Conservation (phyloP, 1,139 yeast species). For the Candida sp. region DNA sequence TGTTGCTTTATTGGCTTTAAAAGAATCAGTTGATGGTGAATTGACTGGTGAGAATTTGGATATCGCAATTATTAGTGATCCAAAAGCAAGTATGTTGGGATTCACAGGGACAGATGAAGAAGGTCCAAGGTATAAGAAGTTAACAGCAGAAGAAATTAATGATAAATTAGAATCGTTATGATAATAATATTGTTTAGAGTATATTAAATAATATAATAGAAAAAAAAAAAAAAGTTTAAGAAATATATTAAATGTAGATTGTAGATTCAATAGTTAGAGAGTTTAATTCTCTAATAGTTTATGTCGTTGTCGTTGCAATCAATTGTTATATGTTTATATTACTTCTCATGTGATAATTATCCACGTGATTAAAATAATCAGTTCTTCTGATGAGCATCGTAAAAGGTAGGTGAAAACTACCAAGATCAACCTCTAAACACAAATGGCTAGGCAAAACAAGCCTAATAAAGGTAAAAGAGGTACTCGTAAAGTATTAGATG, state of each 20-base stretch:
- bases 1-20: conserved; percentile 88
- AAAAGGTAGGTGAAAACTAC: background rate
- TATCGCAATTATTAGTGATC: conserved; percentile 82
- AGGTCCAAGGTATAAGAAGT: conserved; percentile 88
- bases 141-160: conserved; percentile 87
- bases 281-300: background rate
- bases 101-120: conserved; percentile 75
- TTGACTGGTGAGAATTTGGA: conserved; percentile 96
- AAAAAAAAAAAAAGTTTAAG: background rate
- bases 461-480: conserved; percentile 23
- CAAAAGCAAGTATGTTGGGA: conserved; percentile 80
- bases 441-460: conserved; percentile 22
- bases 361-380: no score
- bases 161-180: conserved; percentile 79
- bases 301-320: no score
- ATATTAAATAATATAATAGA: no score
- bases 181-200: background rate
- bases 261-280: background rate
- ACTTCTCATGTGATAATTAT: no score
- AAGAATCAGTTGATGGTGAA: conserved; percentile 98
- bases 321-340: no score
- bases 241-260: no score
- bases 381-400: conserved; percentile 2
- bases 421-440: background rate
- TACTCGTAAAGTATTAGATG: conserved; percentile 38